phyloP scores from a whole-genome alignment of 257 asterid genomes.

The Solanum sparsipilum region DNA sequence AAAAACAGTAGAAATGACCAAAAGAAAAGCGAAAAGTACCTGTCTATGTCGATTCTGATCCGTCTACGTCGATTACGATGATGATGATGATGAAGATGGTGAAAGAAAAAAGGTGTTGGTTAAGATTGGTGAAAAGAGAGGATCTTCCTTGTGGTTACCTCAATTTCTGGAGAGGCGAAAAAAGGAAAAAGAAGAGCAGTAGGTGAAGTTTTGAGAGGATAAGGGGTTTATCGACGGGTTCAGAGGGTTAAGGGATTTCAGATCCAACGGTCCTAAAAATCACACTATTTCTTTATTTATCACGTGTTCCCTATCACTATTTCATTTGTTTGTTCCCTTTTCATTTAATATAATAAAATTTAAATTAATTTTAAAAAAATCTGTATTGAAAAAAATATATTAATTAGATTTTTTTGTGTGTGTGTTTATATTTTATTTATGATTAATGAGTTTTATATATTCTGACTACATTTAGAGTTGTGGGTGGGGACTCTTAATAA shows the following conservation, averaged over 20 bases:
- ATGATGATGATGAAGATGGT: neutral
- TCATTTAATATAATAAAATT: neutral
- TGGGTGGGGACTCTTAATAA: neutral
- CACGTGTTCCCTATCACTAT: neutral
- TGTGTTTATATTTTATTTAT: neutral
- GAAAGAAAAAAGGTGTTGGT: neutral
- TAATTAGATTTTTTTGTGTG: neutral
- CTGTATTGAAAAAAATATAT: too few relatives aligned
- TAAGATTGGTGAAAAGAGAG: constrained; percentile 5
- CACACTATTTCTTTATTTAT: neutral
- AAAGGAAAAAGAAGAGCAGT: neutral
- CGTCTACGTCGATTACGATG: neutral
- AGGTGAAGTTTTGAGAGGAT: constrained; percentile 34
- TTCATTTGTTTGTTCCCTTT: neutral
- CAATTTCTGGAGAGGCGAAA: neutral
- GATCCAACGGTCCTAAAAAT: constrained; percentile 19
- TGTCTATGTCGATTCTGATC: neutral
- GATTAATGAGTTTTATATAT: too few relatives aligned
- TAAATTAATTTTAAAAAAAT: too few relatives aligned
- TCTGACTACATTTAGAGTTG: neutral
- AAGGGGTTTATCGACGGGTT: constrained; percentile 31
- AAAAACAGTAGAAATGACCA: neutral
- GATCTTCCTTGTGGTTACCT: neutral
- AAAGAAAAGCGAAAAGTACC: neutral
- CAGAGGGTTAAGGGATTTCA: constrained; percentile 4